Percentiles rank a stretch among this genome's conserved stretches.
Conservation (phyloP, 2,329 filamentous ascomycete genomes). For the Aspergillus felis region DNA sequence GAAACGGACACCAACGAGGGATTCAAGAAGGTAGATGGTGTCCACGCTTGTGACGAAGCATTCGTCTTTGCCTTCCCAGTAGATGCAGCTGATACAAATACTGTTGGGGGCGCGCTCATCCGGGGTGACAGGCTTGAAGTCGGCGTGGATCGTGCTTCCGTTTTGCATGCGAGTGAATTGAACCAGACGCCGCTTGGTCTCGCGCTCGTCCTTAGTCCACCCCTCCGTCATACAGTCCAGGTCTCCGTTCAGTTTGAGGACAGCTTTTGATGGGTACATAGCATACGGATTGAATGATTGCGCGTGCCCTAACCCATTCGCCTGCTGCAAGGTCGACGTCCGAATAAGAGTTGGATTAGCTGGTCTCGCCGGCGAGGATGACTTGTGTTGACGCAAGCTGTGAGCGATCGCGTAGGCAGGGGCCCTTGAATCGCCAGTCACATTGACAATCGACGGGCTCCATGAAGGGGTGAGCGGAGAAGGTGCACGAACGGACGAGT, state of each 20-base stretch:
- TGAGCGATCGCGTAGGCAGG: constrained; percentile 40
- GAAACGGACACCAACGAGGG: constrained; percentile 80
- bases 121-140: constrained; percentile 72
- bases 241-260: constrained; percentile 80
- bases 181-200: constrained; percentile 76
- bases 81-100: constrained; percentile 96
- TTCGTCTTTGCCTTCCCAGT: constrained; percentile 87
- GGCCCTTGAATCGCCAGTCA: constrained; percentile 42
- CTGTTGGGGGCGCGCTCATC: constrained; percentile 78
- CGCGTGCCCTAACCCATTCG: constrained; percentile 45
- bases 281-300: constrained; percentile 71
- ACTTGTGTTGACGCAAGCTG: constrained; percentile 33
- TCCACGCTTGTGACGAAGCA: constrained; percentile 96
- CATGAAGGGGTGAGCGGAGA: constrained; percentile 48
- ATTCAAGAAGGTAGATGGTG: constrained; percentile 91
- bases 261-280: constrained; percentile 78
- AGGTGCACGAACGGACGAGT: constrained; percentile 45
- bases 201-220: constrained; percentile 80
- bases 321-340: constrained; percentile 62
- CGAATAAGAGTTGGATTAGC: constrained; percentile 61
- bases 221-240: constrained; percentile 76
- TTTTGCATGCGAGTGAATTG: constrained; percentile 79
- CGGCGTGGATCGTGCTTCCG: constrained; percentile 75
- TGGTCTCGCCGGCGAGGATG: constrained; percentile 43
- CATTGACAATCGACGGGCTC: constrained; percentile 46